phyloP scores from a whole-genome alignment of 2,329 filamentous ascomycete species.

The Paracorniculantispora psalliotae region DNA sequence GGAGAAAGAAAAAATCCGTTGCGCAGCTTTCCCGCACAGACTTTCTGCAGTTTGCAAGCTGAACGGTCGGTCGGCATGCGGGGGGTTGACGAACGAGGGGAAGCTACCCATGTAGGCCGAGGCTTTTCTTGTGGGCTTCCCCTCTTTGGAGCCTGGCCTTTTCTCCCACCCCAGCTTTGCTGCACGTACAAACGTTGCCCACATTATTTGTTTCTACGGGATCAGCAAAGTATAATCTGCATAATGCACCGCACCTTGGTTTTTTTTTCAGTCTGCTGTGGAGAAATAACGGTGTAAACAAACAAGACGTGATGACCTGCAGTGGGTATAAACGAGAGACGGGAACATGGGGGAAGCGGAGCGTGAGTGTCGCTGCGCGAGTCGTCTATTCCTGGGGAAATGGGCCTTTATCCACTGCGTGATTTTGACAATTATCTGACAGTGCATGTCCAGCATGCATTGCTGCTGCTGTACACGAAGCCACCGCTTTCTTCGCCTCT shows the following conservation, averaged over 20 bases:
- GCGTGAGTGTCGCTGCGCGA: no score
- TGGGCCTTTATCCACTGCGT: not conserved
- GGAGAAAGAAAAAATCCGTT: not conserved
- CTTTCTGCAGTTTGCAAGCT: not conserved
- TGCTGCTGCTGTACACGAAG: no score
- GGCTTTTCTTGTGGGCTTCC: conserved; percentile 4
- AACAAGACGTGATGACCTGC: not conserved
- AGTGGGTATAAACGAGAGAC: not conserved
- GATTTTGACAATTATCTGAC: not conserved
- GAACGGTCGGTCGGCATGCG: not conserved
- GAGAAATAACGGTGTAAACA: not conserved
- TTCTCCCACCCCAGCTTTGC: not conserved
- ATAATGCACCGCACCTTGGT: not conserved
- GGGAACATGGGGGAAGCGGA: not conserved
- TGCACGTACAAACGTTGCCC: not conserved
- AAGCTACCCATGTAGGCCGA: no score
- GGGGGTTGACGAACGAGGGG: no score
- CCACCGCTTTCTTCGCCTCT: no score
- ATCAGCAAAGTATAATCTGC: conserved; percentile 1
- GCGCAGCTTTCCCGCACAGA: conserved; percentile 3
- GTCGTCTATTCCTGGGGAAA: conserved; percentile 8
- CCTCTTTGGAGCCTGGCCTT: conserved; percentile 1
- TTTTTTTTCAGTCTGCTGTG: not conserved
- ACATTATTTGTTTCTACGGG: not conserved
- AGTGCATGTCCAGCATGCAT: not conserved